Evolutionary conservation across 768 basidiomycete species (phyloP), one percentile per base, ranked within the genome.

Genomic region (Lactarius pseudohatsudake): DNA sequence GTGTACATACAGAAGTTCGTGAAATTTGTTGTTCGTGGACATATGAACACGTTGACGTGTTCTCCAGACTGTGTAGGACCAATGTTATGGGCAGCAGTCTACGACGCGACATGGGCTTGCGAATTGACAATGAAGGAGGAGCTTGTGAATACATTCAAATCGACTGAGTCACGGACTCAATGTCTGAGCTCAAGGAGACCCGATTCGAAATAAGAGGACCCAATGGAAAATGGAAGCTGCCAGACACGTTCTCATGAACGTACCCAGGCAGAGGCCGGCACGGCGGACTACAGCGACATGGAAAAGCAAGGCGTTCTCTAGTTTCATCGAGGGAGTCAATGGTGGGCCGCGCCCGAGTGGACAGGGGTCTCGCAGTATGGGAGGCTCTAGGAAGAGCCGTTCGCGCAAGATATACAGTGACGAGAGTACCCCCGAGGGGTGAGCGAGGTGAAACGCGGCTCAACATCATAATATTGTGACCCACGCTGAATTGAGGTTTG

Each of bases 361-460:
- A 57, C 18, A 11, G 36, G 65, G 22, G 13, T 43, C 57, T 16
- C 61, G 61, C 15, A 26, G 38, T 34, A 59, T 43, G n/a, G 62
- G 47, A 40, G 47, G 57, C 30, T 62, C 59, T 8, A 41, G 6
- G 55, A 55, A 41, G 41, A 66, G 50, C 34, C 60, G 68, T 22
- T 20, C 16, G 28, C 59, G 62, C 41, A 63, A 64, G 32, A 67
- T 60, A 53, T 65, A 71, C 47, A 40, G 9, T 34, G 70, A 71
- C 8, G 70, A 66, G 55, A 69, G 70, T 45, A 71, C 70, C 2
- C 69, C 70, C 22, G 68, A 71, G 56, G 70, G 69, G 9, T 70
- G 45, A 68, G 70, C 4, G 65, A 71, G 68, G 70, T 69, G 34
- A 20, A 63, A 66, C 36, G 45, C n/a, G 38, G 9, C n/a, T 26